Evolutionary conservation across 1,284 basidiomycete genomes (phyloP), one percentile per base, ranked within the genome.

Genomic region (Cerrena zonata): DNA sequence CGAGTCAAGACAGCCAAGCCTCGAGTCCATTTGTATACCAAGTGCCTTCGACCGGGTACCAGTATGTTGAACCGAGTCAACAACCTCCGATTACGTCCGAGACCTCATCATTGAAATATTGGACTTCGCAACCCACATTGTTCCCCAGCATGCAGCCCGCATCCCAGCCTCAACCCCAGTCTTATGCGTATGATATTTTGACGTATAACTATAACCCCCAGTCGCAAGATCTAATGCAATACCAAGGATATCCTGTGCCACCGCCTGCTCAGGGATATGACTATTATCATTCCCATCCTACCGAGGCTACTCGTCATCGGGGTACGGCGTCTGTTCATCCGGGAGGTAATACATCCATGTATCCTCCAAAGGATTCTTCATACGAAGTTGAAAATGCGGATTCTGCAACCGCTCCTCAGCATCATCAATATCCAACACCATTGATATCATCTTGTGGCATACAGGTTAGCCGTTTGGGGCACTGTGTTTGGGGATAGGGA

Each of bases 1-100:
- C 50, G 36, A 25, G 27, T 26, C 43, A 45, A 45, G 7, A 22
- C 4, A 18, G 18, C 3, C 43, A 54, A 23, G 38, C 51, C 12
- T 47, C 36, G 3, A 30, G 42, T 15, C 19, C 1, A 23, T 24
- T 23, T 3, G 30, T 5, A 12, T 45, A 41, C 30, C 44, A 52
- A 7, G 27, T 41, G 21, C 50, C 49, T 2, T 40, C 45, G 34
- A 7, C 21, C 10, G 18, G 22, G 12, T 42, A 27, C 11, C 25
- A 13, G 4, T 30, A 51, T 47, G 21, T 34, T 15, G 42, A 15
- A 18, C 38, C 19, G 5, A 30, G 19, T 12, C 18, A 40, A 37
- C 18, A 48, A 23, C 10, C 25, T 10, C 13, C 24, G 22, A 12
- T 15, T 38, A 51, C n/a, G n/a, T n/a, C n/a, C n/a, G n/a, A n/a